phyloP scores from a whole-genome alignment of 331 rosid genomes.

The Stylosanthes scabra region DNA sequence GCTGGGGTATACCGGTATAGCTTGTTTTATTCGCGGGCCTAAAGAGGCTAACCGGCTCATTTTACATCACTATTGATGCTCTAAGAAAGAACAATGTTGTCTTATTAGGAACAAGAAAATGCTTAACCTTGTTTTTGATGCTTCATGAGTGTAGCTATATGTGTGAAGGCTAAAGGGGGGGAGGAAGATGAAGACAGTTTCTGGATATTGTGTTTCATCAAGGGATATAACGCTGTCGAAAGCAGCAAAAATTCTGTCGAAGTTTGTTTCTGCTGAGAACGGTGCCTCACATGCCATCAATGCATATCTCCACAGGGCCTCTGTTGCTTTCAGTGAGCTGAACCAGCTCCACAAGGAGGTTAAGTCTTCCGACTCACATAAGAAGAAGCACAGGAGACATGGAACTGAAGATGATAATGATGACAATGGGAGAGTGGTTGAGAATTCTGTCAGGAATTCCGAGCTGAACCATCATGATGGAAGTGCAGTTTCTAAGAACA shows the following conservation, averaged over 20 bases:
- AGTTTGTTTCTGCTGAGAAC: slow-evolving; percentile 53
- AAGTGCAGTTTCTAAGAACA: background rate
- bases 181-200: slow-evolving; percentile 48
- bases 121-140: background rate
- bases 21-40: no score
- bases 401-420: background rate
- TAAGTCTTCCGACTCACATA: slow-evolving; percentile 29
- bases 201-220: slow-evolving; percentile 36
- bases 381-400: slow-evolving; percentile 32
- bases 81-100: no score
- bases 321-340: slow-evolving; percentile 36
- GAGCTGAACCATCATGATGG: background rate
- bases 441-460: slow-evolving; percentile 12
- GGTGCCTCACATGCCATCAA: slow-evolving; percentile 48
- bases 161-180: slow-evolving; percentile 19
- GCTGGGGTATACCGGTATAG: no score
- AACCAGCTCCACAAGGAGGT: slow-evolving; percentile 51
- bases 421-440: slow-evolving; percentile 20
- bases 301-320: slow-evolving; percentile 43
- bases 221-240: slow-evolving; percentile 44
- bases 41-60: no score
- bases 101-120: background rate
- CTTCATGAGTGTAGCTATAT: slow-evolving; percentile 5
- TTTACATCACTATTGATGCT: no score
- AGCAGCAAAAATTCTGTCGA: slow-evolving; percentile 46